Evolutionary conservation across 1,139 yeast species (phyloP), one percentile per base, ranked within the genome.

Genomic region (Arxiozyma telluris): DNA sequence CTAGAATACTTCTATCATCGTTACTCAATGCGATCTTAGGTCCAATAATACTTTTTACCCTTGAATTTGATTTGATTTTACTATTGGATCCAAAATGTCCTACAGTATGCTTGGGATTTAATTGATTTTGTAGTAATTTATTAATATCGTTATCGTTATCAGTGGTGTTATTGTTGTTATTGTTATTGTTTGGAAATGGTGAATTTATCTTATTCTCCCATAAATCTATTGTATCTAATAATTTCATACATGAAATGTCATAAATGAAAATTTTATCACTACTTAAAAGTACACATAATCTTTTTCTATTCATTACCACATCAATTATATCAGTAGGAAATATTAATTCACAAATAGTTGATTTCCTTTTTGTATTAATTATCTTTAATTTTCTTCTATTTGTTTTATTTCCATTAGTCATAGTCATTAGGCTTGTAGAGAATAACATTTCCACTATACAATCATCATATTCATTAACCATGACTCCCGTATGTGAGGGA

Each of bases 201-300:
- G 22, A 21, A 20, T 48, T 48, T 12, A 41, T 41, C 22, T 38
- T 42, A 41, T 64, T 65, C 50, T 59, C 67, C 61, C 64, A 57
- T 9, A 66, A 58, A 47, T 66, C 87, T 51, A 85, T 75, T 0
- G 86, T 82, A 63, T 83, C 86, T 39, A 84, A 65, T 27, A 84
- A 73, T 59, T 84, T 76, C 73, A 86, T 84, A 62, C 87, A 84
- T 58, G 86, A 82, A 58, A 86, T 79, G 65, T 86, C 93, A 65
- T 86, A 86, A 27, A 85, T 75, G 63, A 81, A 83, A 12, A 86
- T 79, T 58, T 84, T 86, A 50, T 84, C 88, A 51, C 61, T 66
- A 57, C 81, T 79, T 51, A 85, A 68, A 17, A 83, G 72, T 22
- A 84, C 87, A 50, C 84, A 75, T 57, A 86, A 69, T 51, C 91